Evolutionary conservation across 176 grass and related monocot genomes (phyloP).

Genomic region (Phoenix roebelenii): DNA sequence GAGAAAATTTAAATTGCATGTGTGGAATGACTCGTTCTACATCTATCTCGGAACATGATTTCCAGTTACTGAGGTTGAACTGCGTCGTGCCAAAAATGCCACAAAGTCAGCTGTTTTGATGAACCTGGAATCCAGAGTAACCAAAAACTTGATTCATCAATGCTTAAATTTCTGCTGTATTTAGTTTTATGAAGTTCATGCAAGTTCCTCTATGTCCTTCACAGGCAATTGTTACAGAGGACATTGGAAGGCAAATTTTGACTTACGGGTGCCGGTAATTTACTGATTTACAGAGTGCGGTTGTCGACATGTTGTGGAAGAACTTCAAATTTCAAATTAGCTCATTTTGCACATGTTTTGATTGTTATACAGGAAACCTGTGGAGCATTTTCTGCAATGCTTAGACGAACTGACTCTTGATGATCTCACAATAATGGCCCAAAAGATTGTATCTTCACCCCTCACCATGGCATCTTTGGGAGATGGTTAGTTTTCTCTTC

Average conservation of each 20-base stretch:
- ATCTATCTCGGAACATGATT: background rate
- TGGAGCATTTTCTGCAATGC: slow-evolving; percentile 58
- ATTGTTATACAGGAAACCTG: slow-evolving; percentile 39
- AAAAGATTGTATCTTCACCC: slow-evolving; percentile 53
- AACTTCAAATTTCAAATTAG: too few species aligned
- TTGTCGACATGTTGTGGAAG: too few species aligned
- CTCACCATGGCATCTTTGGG: slow-evolving; percentile 80
- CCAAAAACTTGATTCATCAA: background rate
- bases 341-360: background rate
- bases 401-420: slow-evolving; percentile 58
- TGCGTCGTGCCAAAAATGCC: slow-evolving; percentile 68
- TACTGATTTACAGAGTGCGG: too few species aligned
- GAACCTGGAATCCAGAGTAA: slow-evolving; percentile 87
- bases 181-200: background rate
- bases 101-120: slow-evolving; percentile 58
- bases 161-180: background rate
- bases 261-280: slow-evolving; percentile 65
- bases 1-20: too few species aligned
- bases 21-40: background rate
- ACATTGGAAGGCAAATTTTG: slow-evolving; percentile 86
- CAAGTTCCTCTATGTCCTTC: slow-evolving; percentile 1
- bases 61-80: slow-evolving; percentile 66
- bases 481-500: slow-evolving; percentile 30
- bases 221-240: slow-evolving; percentile 69
- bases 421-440: slow-evolving; percentile 53